Base-by-base conservation (phyloP, 306 rosid genomes). In the Rubus parviflorus region DNA sequence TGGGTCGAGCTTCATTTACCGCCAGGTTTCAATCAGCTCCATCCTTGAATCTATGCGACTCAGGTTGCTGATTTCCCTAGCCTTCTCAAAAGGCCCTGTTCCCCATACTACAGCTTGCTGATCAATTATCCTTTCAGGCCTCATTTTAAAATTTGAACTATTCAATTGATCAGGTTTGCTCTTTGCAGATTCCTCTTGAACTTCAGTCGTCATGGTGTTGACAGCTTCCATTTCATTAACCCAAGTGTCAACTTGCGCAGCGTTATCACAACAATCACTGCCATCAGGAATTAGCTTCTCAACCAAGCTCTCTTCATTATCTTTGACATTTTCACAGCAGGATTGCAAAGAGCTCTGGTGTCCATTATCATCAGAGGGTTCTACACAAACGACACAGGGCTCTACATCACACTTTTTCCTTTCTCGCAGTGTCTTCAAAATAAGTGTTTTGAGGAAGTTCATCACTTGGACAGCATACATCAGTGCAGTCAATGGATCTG, bases 401-500 rank as follows among this genome's bases (percentile, higher is more conserved):
- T 88, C 92, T 63, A 86, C 77, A 20, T 80, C 75, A 13, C 83
- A 79, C 75, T 89, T 93, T 81, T 86, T 82, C 83, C 97, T 90
- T 45, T 85, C 93, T 14, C 76, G 79, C 67, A 89, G 72, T 16
- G 90, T 89, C 85, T 83, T 92, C 61, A 86, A 10, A 69, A 92
- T 83, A 20, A 90, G 95, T 38, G 82, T 90, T 86, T 87, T 92
- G 80, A 94, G 89, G 76, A 92, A 89, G 82, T 94, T 89, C 97
- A 94, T 94, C 77, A 94, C 96, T 89, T 90, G 93, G 60, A 92
- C 98, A 30, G 95, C 97, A 81, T 88, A 86, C 94, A 90, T 89
- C 89, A 94, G 79, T 80, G 98, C 98, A 30, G 90, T 89, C 75
- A 92, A 79, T 42, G 98, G 95, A 74, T 92, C 98, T 30, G 88